These are phyloP conservation scores for Pyrenochaeta sp. DNA, from an alignment of 2,329 filamentous ascomycete genomes.

Conservation along the genomic window DNA sequence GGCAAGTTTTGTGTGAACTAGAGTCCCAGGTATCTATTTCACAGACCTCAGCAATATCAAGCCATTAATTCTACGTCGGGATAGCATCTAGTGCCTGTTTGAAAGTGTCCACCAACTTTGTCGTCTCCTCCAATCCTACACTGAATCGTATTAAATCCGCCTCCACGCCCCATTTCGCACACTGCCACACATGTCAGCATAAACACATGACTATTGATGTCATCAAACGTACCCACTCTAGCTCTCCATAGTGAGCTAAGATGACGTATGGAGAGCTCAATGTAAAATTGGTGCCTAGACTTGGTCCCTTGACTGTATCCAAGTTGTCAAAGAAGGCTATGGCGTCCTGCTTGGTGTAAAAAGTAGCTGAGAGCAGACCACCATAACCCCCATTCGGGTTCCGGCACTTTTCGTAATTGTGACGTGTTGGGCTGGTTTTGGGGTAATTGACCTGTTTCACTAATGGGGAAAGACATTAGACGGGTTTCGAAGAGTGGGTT, in stretches of 20 bases:
- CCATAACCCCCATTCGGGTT: constrained; percentile 84
- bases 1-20: too few species aligned
- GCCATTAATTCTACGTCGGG: constrained; percentile 6
- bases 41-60: background rate
- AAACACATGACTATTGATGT: background rate
- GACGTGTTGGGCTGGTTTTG: constrained; percentile 73
- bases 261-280: constrained; percentile 90
- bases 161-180: constrained; percentile 80
- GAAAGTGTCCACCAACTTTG: constrained; percentile 71
- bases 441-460: constrained; percentile 90
- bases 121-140: constrained; percentile 84
- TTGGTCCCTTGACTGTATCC: constrained; percentile 91
- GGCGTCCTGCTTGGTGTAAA: constrained; percentile 74
- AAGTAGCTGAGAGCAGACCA: constrained; percentile 85
- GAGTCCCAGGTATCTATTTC: background rate
- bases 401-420: constrained; percentile 81
- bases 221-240: constrained; percentile 75
- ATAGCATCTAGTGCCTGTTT: constrained; percentile 72
- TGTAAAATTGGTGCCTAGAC: constrained; percentile 96
- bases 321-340: constrained; percentile 85
- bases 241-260: constrained; percentile 87
- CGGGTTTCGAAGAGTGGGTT: background rate
- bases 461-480: constrained; percentile 31
- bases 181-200: constrained; percentile 53
- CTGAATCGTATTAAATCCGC: constrained; percentile 84